Evolutionary conservation across 768 basidiomycete species (phyloP).

Genomic region (Paxillus involutus): DNA sequence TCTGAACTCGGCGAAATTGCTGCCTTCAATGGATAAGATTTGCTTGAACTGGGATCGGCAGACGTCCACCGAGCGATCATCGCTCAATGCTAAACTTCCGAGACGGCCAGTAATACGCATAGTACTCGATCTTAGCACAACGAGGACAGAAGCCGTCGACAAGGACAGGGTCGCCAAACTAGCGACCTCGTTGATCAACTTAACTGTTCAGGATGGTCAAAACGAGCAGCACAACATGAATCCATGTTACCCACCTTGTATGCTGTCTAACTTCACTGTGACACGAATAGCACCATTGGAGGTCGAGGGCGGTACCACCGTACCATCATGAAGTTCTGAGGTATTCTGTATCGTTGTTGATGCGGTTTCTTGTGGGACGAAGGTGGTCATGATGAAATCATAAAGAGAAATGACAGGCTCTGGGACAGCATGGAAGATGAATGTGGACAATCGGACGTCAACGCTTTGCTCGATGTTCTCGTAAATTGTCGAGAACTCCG

Average conservation of each 20-base stretch:
- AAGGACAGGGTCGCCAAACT: slow-evolving; percentile 84
- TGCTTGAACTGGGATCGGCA: slow-evolving; percentile 73
- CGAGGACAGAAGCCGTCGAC: slow-evolving; percentile 84
- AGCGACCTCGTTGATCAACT: slow-evolving; percentile 68
- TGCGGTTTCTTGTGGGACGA: slow-evolving; percentile 52
- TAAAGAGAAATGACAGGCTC: slow-evolving; percentile 90
- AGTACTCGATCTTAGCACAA: slow-evolving; percentile 69
- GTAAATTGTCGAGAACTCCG: slow-evolving; percentile 76
- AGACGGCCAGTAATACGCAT: slow-evolving; percentile 79
- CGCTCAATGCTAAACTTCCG: slow-evolving; percentile 79
- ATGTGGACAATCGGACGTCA: slow-evolving; percentile 84
- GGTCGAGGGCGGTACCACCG: slow-evolving; percentile 1
- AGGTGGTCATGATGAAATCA: slow-evolving; percentile 97
- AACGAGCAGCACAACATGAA: neutral
- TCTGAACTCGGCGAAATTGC: slow-evolving; percentile 89
- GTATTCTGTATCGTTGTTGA: slow-evolving; percentile 6
- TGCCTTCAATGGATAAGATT: slow-evolving; percentile 89
- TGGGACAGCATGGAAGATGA: slow-evolving; percentile 85
- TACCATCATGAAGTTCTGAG: slow-evolving; percentile 7
- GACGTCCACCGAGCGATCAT: slow-evolving; percentile 56
- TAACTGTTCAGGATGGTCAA: slow-evolving; percentile 47
- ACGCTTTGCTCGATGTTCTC: slow-evolving; percentile 89
- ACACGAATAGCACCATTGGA: slow-evolving; percentile 70
- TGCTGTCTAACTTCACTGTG: slow-evolving; percentile 77
- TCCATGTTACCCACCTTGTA: slow-evolving; percentile 57